These are phyloP conservation scores for Trichoderma asperellum DNA, from an alignment of 2,329 filamentous ascomycete genomes.

Conservation along the genomic window DNA sequence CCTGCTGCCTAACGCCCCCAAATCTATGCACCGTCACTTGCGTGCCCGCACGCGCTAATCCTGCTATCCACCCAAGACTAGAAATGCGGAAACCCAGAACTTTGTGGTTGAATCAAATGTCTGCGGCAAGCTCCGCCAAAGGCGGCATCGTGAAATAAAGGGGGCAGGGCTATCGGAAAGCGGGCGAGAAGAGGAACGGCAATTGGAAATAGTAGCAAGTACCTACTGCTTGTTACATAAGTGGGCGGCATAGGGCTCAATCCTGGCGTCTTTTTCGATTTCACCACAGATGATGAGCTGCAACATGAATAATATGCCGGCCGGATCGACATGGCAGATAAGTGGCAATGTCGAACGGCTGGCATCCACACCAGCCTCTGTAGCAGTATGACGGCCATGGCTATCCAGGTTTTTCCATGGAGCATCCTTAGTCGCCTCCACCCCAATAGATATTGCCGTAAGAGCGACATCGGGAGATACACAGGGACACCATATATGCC, in stretches of 20 bases:
- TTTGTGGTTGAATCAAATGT: background rate
- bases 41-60: constrained; percentile 7
- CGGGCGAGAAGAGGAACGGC: background rate
- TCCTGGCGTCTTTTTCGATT: background rate
- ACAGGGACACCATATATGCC: background rate
- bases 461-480: constrained; percentile 18
- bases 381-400: background rate
- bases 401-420: constrained; percentile 2
- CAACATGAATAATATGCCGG: background rate
- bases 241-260: background rate
- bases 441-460: background rate
- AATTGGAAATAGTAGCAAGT: background rate
- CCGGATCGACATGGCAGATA: constrained; percentile 13
- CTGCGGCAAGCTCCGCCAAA: background rate
- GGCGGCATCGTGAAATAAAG: background rate
- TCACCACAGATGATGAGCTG: background rate
- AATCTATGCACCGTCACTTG: constrained; percentile 1
- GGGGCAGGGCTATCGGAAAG: background rate
- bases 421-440: constrained; percentile 12
- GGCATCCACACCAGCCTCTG: constrained; percentile 8
- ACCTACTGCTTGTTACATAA: background rate
- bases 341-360: background rate
- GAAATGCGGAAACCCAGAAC: constrained; percentile 7
- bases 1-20: constrained; percentile 16
- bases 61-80: constrained; percentile 9